These are phyloP conservation scores for Nicotiana knightiana DNA, from an alignment of 257 asterid genomes.

Conservation along the genomic window DNA sequence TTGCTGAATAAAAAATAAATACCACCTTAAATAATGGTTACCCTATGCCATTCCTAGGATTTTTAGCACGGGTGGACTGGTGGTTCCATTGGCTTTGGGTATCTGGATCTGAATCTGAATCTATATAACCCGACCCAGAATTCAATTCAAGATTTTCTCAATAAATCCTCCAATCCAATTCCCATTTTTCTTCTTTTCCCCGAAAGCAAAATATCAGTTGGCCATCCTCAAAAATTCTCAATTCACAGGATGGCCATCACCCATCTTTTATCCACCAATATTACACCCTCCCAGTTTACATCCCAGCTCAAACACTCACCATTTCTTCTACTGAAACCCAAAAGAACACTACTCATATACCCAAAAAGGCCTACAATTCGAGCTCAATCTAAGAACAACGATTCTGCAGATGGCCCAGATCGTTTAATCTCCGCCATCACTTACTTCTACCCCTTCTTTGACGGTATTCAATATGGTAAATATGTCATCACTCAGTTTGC, in stretches of 20 bases:
- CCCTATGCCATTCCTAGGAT: too few relatives aligned
- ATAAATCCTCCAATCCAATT: background rate
- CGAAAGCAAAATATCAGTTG: slow-evolving; percentile 13
- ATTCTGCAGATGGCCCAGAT: slow-evolving; percentile 73
- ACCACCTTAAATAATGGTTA: too few relatives aligned
- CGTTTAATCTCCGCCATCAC: slow-evolving; percentile 78
- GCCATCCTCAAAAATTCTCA: slow-evolving; percentile 9
- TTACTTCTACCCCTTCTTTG: slow-evolving; percentile 95
- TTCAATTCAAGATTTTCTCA: background rate
- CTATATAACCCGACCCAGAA: background rate
- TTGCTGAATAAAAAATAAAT: too few relatives aligned
- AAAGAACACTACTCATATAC: slow-evolving; percentile 4
- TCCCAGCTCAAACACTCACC: slow-evolving; percentile 15
- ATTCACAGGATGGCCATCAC: slow-evolving; percentile 39
- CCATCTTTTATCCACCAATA: slow-evolving; percentile 33
- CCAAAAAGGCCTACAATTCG: slow-evolving; percentile 21
- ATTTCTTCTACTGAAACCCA: slow-evolving; percentile 11
- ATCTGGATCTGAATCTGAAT: background rate
- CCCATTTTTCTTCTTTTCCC: background rate
- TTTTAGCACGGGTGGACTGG: too few relatives aligned
- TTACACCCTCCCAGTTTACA: slow-evolving; percentile 13
- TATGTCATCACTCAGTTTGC: slow-evolving; percentile 72
- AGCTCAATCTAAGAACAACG: slow-evolving; percentile 49
- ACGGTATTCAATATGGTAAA: slow-evolving; percentile 89
- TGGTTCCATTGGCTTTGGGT: too few relatives aligned